These are phyloP conservation scores for Seiridium unicorne DNA, from an alignment of 2,329 filamentous ascomycete genomes.

Conservation along the genomic window DNA sequence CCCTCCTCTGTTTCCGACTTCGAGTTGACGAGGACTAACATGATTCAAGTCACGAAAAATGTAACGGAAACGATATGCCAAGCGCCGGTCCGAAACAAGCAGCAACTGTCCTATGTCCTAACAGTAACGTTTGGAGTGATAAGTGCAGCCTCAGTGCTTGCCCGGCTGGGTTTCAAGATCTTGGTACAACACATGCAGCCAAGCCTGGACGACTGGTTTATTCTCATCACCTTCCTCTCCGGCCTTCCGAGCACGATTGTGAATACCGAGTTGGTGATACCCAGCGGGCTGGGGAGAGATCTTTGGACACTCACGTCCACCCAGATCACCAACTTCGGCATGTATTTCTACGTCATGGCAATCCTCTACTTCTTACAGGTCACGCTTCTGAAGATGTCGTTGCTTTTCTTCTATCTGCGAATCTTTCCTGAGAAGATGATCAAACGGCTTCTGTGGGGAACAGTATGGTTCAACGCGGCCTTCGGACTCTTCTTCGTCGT, in stretches of 20 bases:
- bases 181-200: slow-evolving; percentile 29
- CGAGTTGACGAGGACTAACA: slow-evolving; percentile 1
- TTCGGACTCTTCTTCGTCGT: slow-evolving; percentile 31
- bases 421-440: slow-evolving; percentile 34
- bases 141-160: slow-evolving; percentile 36
- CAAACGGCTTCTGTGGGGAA: slow-evolving; percentile 28
- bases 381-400: slow-evolving; percentile 36
- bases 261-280: slow-evolving; percentile 16
- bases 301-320: slow-evolving; percentile 28
- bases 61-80: slow-evolving; percentile 24
- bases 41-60: slow-evolving; percentile 12
- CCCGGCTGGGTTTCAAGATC: slow-evolving; percentile 37
- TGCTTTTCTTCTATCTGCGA: slow-evolving; percentile 40
- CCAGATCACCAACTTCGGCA: slow-evolving; percentile 22
- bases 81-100: slow-evolving; percentile 28
- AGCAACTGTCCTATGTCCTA: slow-evolving; percentile 30
- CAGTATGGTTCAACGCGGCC: slow-evolving; percentile 27
- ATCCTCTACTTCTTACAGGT: slow-evolving; percentile 37
- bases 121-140: slow-evolving; percentile 31
- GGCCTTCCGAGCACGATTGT: slow-evolving; percentile 30
- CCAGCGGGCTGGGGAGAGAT: slow-evolving; percentile 30
- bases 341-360: slow-evolving; percentile 31
- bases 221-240: slow-evolving; percentile 23
- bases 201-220: slow-evolving; percentile 37
- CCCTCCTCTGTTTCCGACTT: neutral